Base-by-base conservation (phyloP, 164 flowering plant genomes). In the Berberis thunbergii region DNA sequence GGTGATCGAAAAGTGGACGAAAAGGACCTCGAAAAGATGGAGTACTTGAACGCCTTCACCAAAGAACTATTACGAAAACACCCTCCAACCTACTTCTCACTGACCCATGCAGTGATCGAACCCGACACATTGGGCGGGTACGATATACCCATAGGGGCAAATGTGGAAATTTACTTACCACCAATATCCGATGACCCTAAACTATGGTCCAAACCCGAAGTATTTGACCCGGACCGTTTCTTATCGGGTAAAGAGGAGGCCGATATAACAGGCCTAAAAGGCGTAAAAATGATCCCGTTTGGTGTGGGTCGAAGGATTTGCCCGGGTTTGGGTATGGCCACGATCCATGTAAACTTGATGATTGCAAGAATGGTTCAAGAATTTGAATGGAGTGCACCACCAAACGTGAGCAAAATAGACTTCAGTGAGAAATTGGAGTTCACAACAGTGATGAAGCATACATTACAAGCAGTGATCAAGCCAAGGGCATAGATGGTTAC, bases 251-350 rank as follows among this genome's bases (percentile, higher is more conserved):
- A 71, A 38, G 96, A 87, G 49, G 90, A 79, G 0, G 96, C 88
- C 8, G 97, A 93, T 59, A 85, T 88, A 0, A 90, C 89, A 0
- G 96, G 96, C 0, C 78, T 72, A 1, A 80, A 48, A 8, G 89
- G 80, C 0, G 71, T 91, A 49, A 86, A 79, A 62, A 94, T 91
- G 99, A 67, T 87, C 64, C 97, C 99, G 39, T 94, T 94, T 59
- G 97, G 99, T 2, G 80, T 71, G 2, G 99, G 99, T 11, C 62
- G 99, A 71, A 78, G 99, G 79, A 87, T 94, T 12, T 94, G 99
- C 70, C 99, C 99, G 6, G 99, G 99, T 2, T 52, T 91, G 64
- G 41, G 63, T 3, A 82, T 94, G 95, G 99, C 83, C 1, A 91
- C 82, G 61, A 64, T 84, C 2, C 99, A 94, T 65, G 76, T 91